phyloP scores from a whole-genome alignment of 2,329 filamentous ascomycete species.

The Ustilaginoidea virens region DNA sequence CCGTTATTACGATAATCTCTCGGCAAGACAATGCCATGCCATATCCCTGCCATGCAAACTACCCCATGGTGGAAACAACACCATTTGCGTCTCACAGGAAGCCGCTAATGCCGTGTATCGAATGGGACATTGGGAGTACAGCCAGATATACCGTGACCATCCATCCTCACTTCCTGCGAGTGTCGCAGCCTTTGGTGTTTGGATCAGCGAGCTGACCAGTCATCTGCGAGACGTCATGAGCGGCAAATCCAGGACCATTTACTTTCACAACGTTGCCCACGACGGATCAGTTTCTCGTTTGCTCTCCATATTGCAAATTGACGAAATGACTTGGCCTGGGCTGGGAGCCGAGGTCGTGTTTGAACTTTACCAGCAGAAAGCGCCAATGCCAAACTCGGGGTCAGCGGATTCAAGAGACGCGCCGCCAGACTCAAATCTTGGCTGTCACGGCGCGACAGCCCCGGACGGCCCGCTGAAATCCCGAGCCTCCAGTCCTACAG shows the following conservation, averaged over 20 bases:
- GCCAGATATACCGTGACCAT: slow-evolving; percentile 57
- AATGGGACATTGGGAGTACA: slow-evolving; percentile 69
- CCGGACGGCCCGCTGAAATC: slow-evolving; percentile 11
- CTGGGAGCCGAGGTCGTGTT: slow-evolving; percentile 72
- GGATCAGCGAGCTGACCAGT: slow-evolving; percentile 53
- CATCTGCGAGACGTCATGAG: slow-evolving; percentile 42
- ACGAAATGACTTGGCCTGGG: slow-evolving; percentile 70
- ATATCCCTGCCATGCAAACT: slow-evolving; percentile 57
- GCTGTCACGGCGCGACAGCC: slow-evolving; percentile 15
- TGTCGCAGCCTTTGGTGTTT: slow-evolving; percentile 51
- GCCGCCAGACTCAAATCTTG: slow-evolving; percentile 4
- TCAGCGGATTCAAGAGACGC: slow-evolving; percentile 7
- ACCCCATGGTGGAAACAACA: slow-evolving; percentile 26
- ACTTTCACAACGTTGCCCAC: slow-evolving; percentile 67
- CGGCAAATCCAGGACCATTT: slow-evolving; percentile 27
- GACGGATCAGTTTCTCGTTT: slow-evolving; percentile 57
- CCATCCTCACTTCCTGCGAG: slow-evolving; percentile 46
- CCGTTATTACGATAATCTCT: slow-evolving; percentile 77
- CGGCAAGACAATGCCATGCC: slow-evolving; percentile 59
- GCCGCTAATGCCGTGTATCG: slow-evolving; percentile 58
- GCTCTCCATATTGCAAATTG: slow-evolving; percentile 54
- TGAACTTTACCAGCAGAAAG: slow-evolving; percentile 44
- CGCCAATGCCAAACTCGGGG: not conserved
- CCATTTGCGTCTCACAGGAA: slow-evolving; percentile 43
- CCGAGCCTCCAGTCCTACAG: slow-evolving; percentile 5